A percentile compares a stretch with the other conserved stretches of the same genome.
Evolutionary conservation across 2,329 filamentous ascomycete species (phyloP).

Genomic region (Pseudogymnoascus sp.): DNA sequence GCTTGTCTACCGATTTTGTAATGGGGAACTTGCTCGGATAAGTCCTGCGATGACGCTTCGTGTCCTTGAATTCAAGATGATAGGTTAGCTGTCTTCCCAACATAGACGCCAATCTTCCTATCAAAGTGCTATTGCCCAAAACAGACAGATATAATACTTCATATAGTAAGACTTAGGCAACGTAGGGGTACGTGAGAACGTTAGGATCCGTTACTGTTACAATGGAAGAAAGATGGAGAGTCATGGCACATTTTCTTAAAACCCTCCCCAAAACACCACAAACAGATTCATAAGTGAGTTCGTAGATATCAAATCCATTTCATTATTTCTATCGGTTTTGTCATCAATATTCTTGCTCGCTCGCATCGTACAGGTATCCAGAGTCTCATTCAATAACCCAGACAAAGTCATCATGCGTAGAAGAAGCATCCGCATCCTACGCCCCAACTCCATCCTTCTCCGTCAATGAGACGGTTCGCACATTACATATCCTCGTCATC

Average conservation of each 20-base stretch:
- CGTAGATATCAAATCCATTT: conserved; percentile 1
- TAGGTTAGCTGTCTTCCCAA: too few relatives aligned
- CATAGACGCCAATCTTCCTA: too few relatives aligned
- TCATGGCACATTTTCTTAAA: not conserved
- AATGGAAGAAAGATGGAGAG: not conserved
- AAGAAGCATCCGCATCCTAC: not conserved
- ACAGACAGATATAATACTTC: too few relatives aligned
- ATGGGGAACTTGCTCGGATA: too few relatives aligned
- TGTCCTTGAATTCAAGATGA: too few relatives aligned
- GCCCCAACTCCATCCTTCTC: not conserved
- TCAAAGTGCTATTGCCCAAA: too few relatives aligned
- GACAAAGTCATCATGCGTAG: not conserved
- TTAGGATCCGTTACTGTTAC: not conserved
- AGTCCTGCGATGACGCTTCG: too few relatives aligned
- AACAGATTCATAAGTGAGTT: not conserved
- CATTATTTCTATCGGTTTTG: not conserved
- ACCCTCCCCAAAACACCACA: not conserved
- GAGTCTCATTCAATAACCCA: not conserved
- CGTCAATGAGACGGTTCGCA: not conserved
- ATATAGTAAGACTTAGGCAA: not conserved
- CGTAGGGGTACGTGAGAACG: not conserved
- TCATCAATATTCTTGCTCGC: not conserved
- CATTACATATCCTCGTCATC: not conserved
- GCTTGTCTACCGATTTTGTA: too few relatives aligned
- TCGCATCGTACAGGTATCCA: not conserved